Base-by-base conservation (phyloP, 2,329 filamentous ascomycete species). In the Gliomastix tumulicola region DNA sequence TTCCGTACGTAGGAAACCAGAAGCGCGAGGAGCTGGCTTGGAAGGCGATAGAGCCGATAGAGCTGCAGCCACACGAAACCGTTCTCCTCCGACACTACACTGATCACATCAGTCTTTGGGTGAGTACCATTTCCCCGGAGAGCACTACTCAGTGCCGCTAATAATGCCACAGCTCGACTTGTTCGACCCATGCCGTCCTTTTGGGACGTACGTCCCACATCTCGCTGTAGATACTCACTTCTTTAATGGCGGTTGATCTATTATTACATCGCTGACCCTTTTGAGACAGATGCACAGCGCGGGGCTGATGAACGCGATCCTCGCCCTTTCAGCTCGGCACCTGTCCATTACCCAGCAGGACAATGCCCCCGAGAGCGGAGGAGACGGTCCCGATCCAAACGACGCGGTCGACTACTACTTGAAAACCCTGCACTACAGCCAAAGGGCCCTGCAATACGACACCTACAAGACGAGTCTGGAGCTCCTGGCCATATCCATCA, bases 401-500 rank as follows among this genome's bases (percentile, higher is more conserved):
- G 41, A 39, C 17, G 40, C 39, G 36, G 40, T 43, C 13, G 28
- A 39, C 2, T 79, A 77, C 44, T 80, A 80, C 49, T 72, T 75
- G 45, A 73, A 79, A 46, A 77, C 74, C 0, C 57, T 80, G 2
- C 69, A 74, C 32, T 80, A 79, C 44, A 54, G 79, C 0, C 69
- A 72, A 32, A 66, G 68, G 32, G 71, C 75, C 5, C 68, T 80
- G 49, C 62, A 69, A 22, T 74, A 74, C 44, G 63, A 67, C 4
- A 69, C 65, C 4, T 80, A 41, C 21, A 38, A 35, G 6, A 25
- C 37, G 15, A 37, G 35, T 5, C 35, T 37, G 22, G 76, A 80
- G 48, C 58, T 81, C 0, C 60, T 78, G 7, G 68, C 71, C 0
- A 80, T 74, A 1, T 67, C 73, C 0, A 55, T 79, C 3, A 60